phyloP scores from a whole-genome alignment of 202 grass and related monocot genomes.

The Brachypodium distachyon region DNA sequence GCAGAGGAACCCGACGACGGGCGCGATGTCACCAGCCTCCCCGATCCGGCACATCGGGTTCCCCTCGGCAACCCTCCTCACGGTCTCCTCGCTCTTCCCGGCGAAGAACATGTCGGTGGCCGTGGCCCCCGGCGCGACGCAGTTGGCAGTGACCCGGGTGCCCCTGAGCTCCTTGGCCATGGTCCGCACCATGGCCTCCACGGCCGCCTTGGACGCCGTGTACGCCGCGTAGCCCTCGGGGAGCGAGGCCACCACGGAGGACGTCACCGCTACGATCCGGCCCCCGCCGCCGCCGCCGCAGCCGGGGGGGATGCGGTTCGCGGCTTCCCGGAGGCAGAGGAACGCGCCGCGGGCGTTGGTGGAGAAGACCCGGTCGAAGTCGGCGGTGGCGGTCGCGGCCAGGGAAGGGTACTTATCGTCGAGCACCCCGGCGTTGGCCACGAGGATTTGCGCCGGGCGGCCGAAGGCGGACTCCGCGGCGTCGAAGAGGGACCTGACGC shows the following conservation, averaged over 20 bases:
- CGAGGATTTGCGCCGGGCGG: conserved; percentile 31
- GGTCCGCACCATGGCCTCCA: conserved; percentile 56
- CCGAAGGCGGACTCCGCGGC: conserved; percentile 38
- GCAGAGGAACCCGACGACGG: conserved; percentile 69
- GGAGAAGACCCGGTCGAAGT: conserved; percentile 41
- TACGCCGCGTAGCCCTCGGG: conserved; percentile 29
- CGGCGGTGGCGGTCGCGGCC: conserved; percentile 23
- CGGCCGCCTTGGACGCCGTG: conserved; percentile 66
- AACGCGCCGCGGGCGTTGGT: conserved; percentile 64
- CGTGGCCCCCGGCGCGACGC: conserved; percentile 53
- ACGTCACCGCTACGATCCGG: conserved; percentile 48
- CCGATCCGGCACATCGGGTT: conserved; percentile 56
- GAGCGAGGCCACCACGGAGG: conserved; percentile 15
- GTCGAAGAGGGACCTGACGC: conserved; percentile 48
- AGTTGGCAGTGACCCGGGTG: conserved; percentile 61
- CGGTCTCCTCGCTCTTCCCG: conserved; percentile 36
- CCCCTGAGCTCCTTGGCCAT: conserved; percentile 75
- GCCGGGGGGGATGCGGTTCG: conserved; percentile 26
- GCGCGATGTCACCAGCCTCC: conserved; percentile 43
- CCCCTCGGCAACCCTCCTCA: background rate
- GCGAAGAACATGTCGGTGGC: conserved; percentile 61
- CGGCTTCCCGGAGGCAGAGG: conserved; percentile 66
- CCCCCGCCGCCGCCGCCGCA: conserved; percentile 51
- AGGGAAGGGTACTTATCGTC: conserved; percentile 45
- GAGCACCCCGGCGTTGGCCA: conserved; percentile 47